phyloP scores from a whole-genome alignment of 495 filamentous ascomycete genomes.

The Hypomontagnella submonticulosa region DNA sequence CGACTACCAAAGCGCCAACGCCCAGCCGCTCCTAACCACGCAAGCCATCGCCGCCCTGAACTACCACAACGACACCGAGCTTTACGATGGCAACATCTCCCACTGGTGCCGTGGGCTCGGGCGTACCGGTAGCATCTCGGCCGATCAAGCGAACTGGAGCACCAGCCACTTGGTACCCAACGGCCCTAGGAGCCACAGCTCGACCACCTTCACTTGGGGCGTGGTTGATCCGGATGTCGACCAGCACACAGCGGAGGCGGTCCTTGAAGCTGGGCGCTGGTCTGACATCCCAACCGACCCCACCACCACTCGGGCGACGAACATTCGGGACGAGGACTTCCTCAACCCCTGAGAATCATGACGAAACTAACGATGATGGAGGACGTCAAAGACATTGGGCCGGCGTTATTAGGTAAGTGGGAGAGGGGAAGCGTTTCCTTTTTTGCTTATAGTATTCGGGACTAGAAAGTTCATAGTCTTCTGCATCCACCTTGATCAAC shows the following conservation, averaged over 20 bases:
- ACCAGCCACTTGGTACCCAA: constrained; percentile 6
- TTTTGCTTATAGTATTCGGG: background rate
- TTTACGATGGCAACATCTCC: constrained; percentile 20
- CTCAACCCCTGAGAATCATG: background rate
- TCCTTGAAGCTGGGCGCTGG: constrained; percentile 25
- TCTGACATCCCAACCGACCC: constrained; percentile 26
- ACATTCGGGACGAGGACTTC: constrained; percentile 30
- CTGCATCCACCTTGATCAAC: too few species aligned
- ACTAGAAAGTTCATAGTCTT: background rate
- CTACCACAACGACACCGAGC: constrained; percentile 1
- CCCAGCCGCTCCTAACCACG: constrained; percentile 15
- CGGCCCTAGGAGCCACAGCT: constrained; percentile 7
- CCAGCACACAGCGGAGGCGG: constrained; percentile 2
- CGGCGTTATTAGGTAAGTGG: constrained; percentile 12
- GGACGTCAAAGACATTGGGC: background rate
- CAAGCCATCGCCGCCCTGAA: constrained; percentile 33
- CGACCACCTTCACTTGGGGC: constrained; percentile 20
- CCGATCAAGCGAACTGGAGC: constrained; percentile 14
- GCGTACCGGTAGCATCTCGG: background rate
- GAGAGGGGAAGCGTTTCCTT: constrained; percentile 4
- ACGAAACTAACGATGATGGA: background rate
- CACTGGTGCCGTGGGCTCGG: constrained; percentile 29
- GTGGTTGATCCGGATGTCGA: constrained; percentile 3
- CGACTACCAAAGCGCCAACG: constrained; percentile 11
- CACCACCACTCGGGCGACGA: constrained; percentile 3